These are phyloP conservation scores for Sphaerulina vaccinii DNA, from an alignment of 2,329 filamentous ascomycete genomes.

Conservation along the genomic window DNA sequence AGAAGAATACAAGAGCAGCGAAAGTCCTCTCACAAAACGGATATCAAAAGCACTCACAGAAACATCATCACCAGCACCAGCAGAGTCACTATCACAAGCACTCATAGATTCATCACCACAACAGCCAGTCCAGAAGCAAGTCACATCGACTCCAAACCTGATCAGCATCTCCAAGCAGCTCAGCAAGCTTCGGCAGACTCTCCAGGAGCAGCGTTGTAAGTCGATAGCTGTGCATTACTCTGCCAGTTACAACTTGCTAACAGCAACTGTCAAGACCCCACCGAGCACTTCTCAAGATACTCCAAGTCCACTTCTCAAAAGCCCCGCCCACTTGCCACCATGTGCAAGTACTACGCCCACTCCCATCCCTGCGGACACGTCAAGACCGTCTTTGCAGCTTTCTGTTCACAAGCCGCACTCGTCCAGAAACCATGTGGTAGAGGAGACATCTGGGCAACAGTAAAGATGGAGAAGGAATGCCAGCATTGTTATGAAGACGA, in stretches of 20 bases:
- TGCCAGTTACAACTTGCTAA: background rate
- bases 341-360: slow-evolving; percentile 52
- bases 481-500: slow-evolving; percentile 29
- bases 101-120: background rate
- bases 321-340: slow-evolving; percentile 23
- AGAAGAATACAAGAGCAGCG: background rate
- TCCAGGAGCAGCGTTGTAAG: no score
- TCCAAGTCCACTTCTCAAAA: slow-evolving; percentile 3
- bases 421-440: slow-evolving; percentile 35
- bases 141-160: background rate
- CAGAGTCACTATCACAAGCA: background rate
- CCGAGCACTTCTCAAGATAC: background rate
- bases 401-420: slow-evolving; percentile 36
- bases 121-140: background rate
- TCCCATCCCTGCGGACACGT: slow-evolving; percentile 48
- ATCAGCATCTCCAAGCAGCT: background rate
- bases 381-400: slow-evolving; percentile 40
- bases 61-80: background rate
- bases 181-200: background rate
- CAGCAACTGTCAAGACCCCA: background rate
- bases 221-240: background rate
- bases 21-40: background rate
- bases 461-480: slow-evolving; percentile 39
- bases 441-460: slow-evolving; percentile 40
- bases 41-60: background rate